Conservation (phyloP, 1,284 basidiomycete genomes). For the Phellinidium pouzarii region DNA sequence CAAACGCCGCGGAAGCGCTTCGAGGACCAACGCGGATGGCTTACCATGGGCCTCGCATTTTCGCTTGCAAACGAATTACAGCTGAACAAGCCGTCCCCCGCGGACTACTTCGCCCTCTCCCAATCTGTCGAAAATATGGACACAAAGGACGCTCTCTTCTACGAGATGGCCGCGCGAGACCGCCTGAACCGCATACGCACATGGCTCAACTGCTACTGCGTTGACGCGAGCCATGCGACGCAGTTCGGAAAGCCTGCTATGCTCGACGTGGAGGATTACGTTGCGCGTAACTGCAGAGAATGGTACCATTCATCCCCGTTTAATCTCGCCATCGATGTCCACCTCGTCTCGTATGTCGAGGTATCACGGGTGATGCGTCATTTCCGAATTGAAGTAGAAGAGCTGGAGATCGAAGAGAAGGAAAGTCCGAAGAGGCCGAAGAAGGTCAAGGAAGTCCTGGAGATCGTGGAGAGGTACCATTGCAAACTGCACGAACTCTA, state of each 20-base stretch:
- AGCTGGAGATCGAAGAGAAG: slow-evolving; percentile 24
- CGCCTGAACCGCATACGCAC: slow-evolving; percentile 50
- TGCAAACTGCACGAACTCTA: slow-evolving; percentile 31
- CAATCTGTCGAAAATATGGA: background rate
- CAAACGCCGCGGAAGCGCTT: slow-evolving; percentile 50
- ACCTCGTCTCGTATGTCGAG: slow-evolving; percentile 47
- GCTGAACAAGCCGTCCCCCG: slow-evolving; percentile 39
- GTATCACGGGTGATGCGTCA: slow-evolving; percentile 42
- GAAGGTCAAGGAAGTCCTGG: slow-evolving; percentile 8
- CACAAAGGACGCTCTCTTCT: slow-evolving; percentile 1
- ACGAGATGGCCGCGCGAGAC: slow-evolving; percentile 30
- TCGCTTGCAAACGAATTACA: slow-evolving; percentile 47
- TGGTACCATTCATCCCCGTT: slow-evolving; percentile 45
- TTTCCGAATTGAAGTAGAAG: slow-evolving; percentile 32
- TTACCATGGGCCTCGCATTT: slow-evolving; percentile 53
- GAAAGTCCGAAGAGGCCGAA: slow-evolving; percentile 26
- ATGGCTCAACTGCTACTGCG: slow-evolving; percentile 62
- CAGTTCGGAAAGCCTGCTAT: slow-evolving; percentile 64
- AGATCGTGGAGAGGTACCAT: slow-evolving; percentile 31
- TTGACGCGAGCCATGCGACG: slow-evolving; percentile 56
- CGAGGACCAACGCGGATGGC: slow-evolving; percentile 50
- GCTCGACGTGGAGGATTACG: slow-evolving; percentile 50
- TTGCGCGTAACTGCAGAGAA: slow-evolving; percentile 43
- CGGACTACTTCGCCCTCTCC: slow-evolving; percentile 22
- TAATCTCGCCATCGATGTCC: slow-evolving; percentile 45